Conservation (phyloP, 2,329 filamentous ascomycete genomes). For the Talaromyces sp. region DNA sequence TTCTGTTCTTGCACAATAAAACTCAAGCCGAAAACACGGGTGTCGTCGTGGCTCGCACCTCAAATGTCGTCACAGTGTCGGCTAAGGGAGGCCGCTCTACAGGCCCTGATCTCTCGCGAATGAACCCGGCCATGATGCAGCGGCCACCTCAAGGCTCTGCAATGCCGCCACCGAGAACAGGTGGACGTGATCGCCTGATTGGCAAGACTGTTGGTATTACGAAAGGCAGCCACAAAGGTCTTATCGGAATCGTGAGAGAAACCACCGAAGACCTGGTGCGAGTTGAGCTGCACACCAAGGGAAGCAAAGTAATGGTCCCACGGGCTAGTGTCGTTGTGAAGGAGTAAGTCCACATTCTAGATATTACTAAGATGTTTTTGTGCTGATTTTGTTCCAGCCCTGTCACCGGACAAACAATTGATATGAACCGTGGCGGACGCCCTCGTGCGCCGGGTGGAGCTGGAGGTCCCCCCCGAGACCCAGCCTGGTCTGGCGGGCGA, state of each 20-base stretch:
- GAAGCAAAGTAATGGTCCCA: conserved; percentile 78
- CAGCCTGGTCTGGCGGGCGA: conserved; percentile 61
- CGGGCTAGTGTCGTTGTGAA: conserved; percentile 81
- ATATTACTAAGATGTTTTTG: neutral
- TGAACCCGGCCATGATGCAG: conserved; percentile 85
- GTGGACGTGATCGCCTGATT: conserved; percentile 75
- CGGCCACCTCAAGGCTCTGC: conserved; percentile 53
- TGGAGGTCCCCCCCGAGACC: conserved; percentile 35
- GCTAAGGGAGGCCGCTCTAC: conserved; percentile 81
- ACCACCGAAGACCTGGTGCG: conserved; percentile 80
- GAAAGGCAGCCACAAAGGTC: conserved; percentile 83
- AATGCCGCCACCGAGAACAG: conserved; percentile 66
- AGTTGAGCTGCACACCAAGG: conserved; percentile 90
- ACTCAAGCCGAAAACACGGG: conserved; percentile 79
- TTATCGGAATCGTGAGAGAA: conserved; percentile 93
- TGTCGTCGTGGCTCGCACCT: conserved; percentile 80
- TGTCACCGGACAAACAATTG: conserved; percentile 70
- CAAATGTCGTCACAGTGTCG: conserved; percentile 83
- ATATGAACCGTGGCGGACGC: conserved; percentile 54
- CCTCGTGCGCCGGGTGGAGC: conserved; percentile 40
- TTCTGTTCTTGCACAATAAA: conserved; percentile 82
- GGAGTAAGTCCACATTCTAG: conserved; percentile 53
- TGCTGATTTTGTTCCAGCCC: conserved; percentile 30
- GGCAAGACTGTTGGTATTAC: conserved; percentile 88
- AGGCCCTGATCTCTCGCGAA: conserved; percentile 73